Evolutionary conservation across 129 eudicot genomes (phyloP).

Genomic region (Chrysanthemum makinoi): DNA sequence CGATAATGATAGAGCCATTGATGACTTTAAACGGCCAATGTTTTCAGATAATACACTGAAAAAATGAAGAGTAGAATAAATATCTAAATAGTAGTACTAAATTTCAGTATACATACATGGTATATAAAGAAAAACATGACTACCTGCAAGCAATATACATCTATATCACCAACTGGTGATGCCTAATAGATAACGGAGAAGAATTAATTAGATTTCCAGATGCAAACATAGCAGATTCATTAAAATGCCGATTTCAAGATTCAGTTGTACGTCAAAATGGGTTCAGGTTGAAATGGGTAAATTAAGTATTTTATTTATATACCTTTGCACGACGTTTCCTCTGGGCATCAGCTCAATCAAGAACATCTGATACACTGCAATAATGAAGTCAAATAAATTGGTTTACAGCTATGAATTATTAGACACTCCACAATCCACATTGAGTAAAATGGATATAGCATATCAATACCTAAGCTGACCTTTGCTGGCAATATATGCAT

Average conservation of each 20-base stretch:
- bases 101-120: too few relatives aligned
- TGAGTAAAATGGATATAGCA: conserved; percentile 49
- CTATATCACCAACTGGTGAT: conserved; percentile 54
- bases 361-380: conserved; percentile 97
- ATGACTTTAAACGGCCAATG: too few relatives aligned
- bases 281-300: background rate
- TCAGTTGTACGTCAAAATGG: background rate
- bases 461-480: conserved; percentile 97
- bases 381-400: conserved; percentile 32
- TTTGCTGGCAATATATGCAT: conserved; percentile 98
- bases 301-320: conserved; percentile 2
- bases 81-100: too few relatives aligned
- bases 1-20: too few relatives aligned
- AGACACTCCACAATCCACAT: conserved; percentile 17
- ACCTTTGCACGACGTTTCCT: conserved; percentile 93
- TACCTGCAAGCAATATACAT: too few relatives aligned
- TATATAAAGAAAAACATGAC: too few relatives aligned
- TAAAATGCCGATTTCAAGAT: conserved; percentile 11
- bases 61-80: too few relatives aligned
- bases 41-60: too few relatives aligned
- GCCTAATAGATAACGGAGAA: conserved; percentile 42
- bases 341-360: conserved; percentile 76
- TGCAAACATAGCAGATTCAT: background rate
- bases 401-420: conserved; percentile 13
- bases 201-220: too few relatives aligned